phyloP scores from a whole-genome alignment of 306 rosid species.

The Prunus mira region DNA sequence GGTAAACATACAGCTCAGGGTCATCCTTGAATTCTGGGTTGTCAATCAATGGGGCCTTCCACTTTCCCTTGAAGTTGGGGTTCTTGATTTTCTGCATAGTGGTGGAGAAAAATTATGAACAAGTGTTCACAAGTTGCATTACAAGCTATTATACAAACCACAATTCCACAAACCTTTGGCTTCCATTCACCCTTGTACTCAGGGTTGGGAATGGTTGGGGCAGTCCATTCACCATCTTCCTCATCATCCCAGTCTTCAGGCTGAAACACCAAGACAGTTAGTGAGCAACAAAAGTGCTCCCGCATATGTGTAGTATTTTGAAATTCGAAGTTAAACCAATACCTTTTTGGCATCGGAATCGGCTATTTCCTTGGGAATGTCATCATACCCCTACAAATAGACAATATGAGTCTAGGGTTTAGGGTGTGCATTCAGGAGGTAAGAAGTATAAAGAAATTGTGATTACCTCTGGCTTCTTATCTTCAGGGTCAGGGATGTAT shows the following conservation, averaged over 20 bases:
- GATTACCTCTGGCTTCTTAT: conserved; percentile 90
- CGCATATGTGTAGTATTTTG: background rate
- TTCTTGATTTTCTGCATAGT: conserved; percentile 84
- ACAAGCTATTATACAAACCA: background rate
- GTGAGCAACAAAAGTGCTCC: conserved; percentile 13
- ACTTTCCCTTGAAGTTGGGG: conserved; percentile 87
- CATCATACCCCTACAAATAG: conserved; percentile 79
- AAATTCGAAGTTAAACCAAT: background rate
- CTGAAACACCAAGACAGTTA: conserved; percentile 40
- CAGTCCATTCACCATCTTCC: conserved; percentile 99
- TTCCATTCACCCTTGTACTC: conserved; percentile 98
- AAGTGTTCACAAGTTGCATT: background rate
- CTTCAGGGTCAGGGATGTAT: conserved; percentile 93
- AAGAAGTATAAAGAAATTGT: background rate
- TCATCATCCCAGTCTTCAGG: conserved; percentile 99
- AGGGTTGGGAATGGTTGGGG: conserved; percentile 95
- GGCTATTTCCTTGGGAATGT: conserved; percentile 73
- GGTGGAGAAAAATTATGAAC: conserved; percentile 14
- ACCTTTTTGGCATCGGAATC: conserved; percentile 97
- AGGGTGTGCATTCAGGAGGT: background rate
- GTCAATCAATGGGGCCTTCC: conserved; percentile 97
- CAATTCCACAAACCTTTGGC: conserved; percentile 66
- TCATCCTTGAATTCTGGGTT: conserved; percentile 98
- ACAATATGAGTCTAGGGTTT: conserved; percentile 1
- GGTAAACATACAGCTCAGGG: conserved; percentile 89